Base-by-base conservation (phyloP, 2,329 filamentous ascomycete genomes). In the Alternaria infectoria region DNA sequence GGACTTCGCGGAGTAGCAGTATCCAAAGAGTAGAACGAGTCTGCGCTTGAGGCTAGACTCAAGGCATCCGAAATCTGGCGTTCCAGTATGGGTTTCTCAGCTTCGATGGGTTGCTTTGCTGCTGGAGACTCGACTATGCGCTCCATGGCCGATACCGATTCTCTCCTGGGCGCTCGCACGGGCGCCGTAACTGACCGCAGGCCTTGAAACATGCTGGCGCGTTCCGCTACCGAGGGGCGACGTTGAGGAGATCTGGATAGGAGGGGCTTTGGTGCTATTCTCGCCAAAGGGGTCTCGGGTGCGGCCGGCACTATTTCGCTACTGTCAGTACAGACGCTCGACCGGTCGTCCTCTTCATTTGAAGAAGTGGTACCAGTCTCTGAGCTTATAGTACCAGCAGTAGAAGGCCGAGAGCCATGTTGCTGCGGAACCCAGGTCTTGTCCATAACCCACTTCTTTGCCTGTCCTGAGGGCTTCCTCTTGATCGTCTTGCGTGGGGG, bases 401-500 rank as follows among this genome's bases (percentile, higher is more conserved):
- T 78, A 25, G 72, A 69, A 52, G 77, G 74, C 54, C 74, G 66
- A 36, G 67, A 64, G 26, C 68, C 78, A 50, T 80, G 79, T 63
- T 80, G 80, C 62, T 85, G 81, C 12, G 83, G 83, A 62, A 80
- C 80, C 83, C 83, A 85, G 6, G 79, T 81, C 59, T 81, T 80
- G 61, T 84, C 79, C 51, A 84, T 73, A 46, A 77, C 80, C 83
- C 83, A 85, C 69, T 81, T 83, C 77, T 85, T 85, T 67, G 84
- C 85, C 66, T 81, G 84, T 3, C 72, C 69, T 45, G 71, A 75
- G 13, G 91, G 89, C 67, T 85, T 88, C 80, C 89, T 91, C 73
- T 86, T 89, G n/a, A 64, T 60, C 8, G 57, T 69, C 52, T 67
- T 68, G 12, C 70, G 69, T 55, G 88, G 82, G 2, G 90, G 90